These are phyloP conservation scores for Durusdinium trenchii DNA, from an alignment of 73 alveolate species.

Conservation along the genomic window DNA sequence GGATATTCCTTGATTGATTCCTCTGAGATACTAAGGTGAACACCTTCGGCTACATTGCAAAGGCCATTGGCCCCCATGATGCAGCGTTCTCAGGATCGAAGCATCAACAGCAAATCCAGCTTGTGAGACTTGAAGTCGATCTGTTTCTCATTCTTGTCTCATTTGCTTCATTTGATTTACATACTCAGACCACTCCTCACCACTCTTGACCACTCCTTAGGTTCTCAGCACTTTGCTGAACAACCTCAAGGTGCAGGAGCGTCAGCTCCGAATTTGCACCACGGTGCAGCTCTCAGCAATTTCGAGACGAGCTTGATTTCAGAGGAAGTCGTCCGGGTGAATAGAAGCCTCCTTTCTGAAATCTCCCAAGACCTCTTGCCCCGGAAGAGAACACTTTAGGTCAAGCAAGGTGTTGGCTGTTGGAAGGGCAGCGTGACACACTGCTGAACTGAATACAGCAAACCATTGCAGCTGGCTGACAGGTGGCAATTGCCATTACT, in stretches of 20 bases:
- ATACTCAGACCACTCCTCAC: no score
- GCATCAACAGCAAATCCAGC: neutral
- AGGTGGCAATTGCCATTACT: slow-evolving; percentile 99
- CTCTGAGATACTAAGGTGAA: slow-evolving; percentile 98
- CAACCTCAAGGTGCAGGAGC: slow-evolving; percentile 99
- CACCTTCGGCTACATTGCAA: slow-evolving; percentile 99
- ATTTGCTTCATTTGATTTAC: no score
- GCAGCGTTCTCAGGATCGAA: slow-evolving; percentile 87
- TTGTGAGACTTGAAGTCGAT: neutral
- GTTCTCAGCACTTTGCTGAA: slow-evolving; percentile 98
- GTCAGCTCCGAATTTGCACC: slow-evolving; percentile 99
- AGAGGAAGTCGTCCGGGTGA: no score
- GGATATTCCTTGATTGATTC: neutral
- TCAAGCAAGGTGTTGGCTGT: no score
- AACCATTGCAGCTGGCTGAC: no score
- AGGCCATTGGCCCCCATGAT: slow-evolving; percentile 99
- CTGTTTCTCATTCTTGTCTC: neutral
- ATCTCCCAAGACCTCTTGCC: no score
- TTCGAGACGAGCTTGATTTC: no score
- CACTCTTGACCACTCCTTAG: no score
- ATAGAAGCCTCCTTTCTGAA: no score
- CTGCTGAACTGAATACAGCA: no score
- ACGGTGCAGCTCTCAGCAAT: slow-evolving; percentile 96
- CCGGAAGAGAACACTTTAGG: no score
- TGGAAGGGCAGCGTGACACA: no score